These are phyloP conservation scores for Rubia peregrina DNA, from an alignment of 305 asterid genomes.

Conservation along the genomic window DNA sequence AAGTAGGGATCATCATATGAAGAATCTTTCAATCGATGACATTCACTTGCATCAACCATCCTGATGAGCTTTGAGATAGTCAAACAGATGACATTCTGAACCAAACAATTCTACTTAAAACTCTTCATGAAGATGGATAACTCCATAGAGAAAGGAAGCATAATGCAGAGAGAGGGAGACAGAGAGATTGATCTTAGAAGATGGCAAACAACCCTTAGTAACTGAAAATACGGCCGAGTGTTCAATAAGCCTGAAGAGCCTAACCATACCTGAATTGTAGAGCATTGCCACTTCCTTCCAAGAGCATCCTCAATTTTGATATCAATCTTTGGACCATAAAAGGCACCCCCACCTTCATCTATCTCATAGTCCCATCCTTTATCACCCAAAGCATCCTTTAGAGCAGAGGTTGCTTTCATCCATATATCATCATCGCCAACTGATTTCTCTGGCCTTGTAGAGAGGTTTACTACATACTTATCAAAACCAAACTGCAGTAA, in stretches of 20 bases:
- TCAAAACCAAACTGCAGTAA: slow-evolving; percentile 79
- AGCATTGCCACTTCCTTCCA: slow-evolving; percentile 99
- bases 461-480: slow-evolving; percentile 87
- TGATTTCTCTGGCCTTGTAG: slow-evolving; percentile 86
- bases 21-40: background rate
- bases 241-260: background rate
- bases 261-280: slow-evolving; percentile 68
- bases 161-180: background rate
- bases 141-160: background rate
- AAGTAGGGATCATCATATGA: background rate
- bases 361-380: slow-evolving; percentile 85
- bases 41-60: background rate
- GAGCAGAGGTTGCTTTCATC: slow-evolving; percentile 80
- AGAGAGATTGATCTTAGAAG: background rate
- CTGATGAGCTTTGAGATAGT: background rate
- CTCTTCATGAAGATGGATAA: background rate
- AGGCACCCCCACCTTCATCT: slow-evolving; percentile 96
- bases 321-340: slow-evolving; percentile 96
- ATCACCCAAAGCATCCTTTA: slow-evolving; percentile 77
- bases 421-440: slow-evolving; percentile 82
- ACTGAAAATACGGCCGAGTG: background rate
- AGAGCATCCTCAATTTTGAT: slow-evolving; percentile 97
- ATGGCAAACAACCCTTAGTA: no score
- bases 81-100: background rate
- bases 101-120: background rate